These are phyloP conservation scores for Wickerhamiella allomyrinae DNA, from an alignment of 805 yeast species.

Conservation along the genomic window DNA sequence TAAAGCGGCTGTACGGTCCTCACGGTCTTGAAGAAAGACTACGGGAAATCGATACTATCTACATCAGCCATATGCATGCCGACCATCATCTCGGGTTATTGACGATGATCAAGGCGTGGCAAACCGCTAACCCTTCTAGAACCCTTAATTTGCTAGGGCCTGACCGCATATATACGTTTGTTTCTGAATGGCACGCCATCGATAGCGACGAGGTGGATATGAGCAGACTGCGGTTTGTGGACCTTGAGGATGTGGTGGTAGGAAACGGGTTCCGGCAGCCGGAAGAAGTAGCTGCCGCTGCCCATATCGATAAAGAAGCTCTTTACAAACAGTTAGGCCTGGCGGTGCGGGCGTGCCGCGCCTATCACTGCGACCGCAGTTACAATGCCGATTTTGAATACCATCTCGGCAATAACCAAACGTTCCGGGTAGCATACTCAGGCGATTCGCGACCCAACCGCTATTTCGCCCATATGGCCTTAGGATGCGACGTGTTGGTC, in stretches of 20 bases:
- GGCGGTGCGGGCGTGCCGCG: conserved; percentile 41
- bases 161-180: conserved; percentile 52
- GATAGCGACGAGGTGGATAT: conserved; percentile 21
- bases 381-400: conserved; percentile 48
- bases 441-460: conserved; percentile 88
- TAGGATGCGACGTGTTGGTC: conserved; percentile 53
- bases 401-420: conserved; percentile 6
- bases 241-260: conserved; percentile 43
- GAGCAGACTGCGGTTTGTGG: conserved; percentile 35
- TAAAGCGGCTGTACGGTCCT: conserved; percentile 46
- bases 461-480: conserved; percentile 52
- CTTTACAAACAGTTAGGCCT: too few relatives aligned
- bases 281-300: background rate
- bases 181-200: conserved; percentile 46
- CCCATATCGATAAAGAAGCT: too few relatives aligned
- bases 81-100: conserved; percentile 88
- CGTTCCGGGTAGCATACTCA: conserved; percentile 68
- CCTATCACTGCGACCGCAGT: conserved; percentile 74
- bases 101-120: conserved; percentile 58
- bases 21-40: conserved; percentile 33
- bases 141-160: conserved; percentile 54
- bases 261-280: conserved; percentile 21
- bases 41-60: conserved; percentile 48
- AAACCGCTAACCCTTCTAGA: conserved; percentile 8
- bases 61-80: conserved; percentile 85